phyloP scores from a whole-genome alignment of 176 grass and related monocot species.

The Avena eriantha region DNA sequence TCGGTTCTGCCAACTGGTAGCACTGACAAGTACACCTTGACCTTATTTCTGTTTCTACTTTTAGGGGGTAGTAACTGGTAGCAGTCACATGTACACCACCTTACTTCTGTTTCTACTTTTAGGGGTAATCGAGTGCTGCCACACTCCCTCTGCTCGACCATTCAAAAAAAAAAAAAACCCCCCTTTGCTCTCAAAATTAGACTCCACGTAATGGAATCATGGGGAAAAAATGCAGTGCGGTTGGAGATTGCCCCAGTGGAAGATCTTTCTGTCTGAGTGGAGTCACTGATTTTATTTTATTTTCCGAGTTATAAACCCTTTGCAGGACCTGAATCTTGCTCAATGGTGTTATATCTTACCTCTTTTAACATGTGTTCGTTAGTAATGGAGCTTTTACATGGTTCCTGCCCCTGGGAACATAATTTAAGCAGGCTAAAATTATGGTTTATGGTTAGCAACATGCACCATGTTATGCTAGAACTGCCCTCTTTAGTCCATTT shows the following conservation, averaged over 20 bases:
- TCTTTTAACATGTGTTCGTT: constrained; percentile 21
- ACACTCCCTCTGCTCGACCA: neutral
- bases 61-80: constrained; percentile 37
- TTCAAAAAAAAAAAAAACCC: too few species aligned
- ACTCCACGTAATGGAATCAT: constrained; percentile 30
- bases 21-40: constrained; percentile 14
- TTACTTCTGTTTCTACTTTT: constrained; percentile 49
- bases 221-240: neutral
- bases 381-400: constrained; percentile 30
- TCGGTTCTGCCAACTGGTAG: constrained; percentile 29
- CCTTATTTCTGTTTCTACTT: constrained; percentile 47
- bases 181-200: constrained; percentile 4
- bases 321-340: constrained; percentile 19
- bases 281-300: neutral
- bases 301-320: neutral
- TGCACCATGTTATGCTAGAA: neutral
- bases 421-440: constrained; percentile 6
- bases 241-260: neutral
- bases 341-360: constrained; percentile 17
- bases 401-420: neutral
- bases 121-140: constrained; percentile 20
- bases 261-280: constrained; percentile 6
- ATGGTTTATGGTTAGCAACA: constrained; percentile 20
- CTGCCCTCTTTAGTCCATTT: neutral
- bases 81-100: constrained; percentile 23